Conservation (phyloP, 2,329 filamentous ascomycete genomes). For the Escovopsis sp. region DNA sequence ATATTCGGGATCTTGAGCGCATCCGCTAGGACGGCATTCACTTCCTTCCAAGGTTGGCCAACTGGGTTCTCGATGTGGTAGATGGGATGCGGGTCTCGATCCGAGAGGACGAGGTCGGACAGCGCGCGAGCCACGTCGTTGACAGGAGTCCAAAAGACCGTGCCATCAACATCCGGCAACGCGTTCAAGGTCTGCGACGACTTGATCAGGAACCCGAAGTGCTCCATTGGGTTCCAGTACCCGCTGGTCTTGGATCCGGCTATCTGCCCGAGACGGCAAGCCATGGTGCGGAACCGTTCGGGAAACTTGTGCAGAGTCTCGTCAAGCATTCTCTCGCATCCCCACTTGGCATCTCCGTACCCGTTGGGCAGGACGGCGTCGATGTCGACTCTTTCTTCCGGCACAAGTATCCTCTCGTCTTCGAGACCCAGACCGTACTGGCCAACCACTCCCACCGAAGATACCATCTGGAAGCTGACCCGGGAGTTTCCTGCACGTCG, state of each 20-base stretch:
- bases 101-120: slow-evolving; percentile 5
- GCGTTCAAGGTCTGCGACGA: slow-evolving; percentile 29
- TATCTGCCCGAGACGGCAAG: slow-evolving; percentile 36
- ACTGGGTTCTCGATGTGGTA: slow-evolving; percentile 13
- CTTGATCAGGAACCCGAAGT: slow-evolving; percentile 35
- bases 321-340: slow-evolving; percentile 35
- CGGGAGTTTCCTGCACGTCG: slow-evolving; percentile 4
- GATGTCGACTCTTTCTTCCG: slow-evolving; percentile 27
- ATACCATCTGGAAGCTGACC: slow-evolving; percentile 26
- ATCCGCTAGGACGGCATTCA: slow-evolving; percentile 4
- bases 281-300: slow-evolving; percentile 27
- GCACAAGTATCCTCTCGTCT: slow-evolving; percentile 15
- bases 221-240: slow-evolving; percentile 40
- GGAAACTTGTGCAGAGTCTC: slow-evolving; percentile 30
- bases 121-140: slow-evolving; percentile 13
- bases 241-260: slow-evolving; percentile 33
- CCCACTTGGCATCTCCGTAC: slow-evolving; percentile 37
- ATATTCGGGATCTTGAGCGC: slow-evolving; percentile 4
- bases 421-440: slow-evolving; percentile 12
- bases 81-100: slow-evolving; percentile 3
- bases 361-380: slow-evolving; percentile 28
- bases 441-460: slow-evolving; percentile 26
- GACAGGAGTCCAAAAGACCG: slow-evolving; percentile 31
- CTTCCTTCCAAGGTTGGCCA: slow-evolving; percentile 8
- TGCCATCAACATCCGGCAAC: slow-evolving; percentile 26